Conservation (phyloP, 768 basidiomycete species). For the Termitomyces sp. region DNA sequence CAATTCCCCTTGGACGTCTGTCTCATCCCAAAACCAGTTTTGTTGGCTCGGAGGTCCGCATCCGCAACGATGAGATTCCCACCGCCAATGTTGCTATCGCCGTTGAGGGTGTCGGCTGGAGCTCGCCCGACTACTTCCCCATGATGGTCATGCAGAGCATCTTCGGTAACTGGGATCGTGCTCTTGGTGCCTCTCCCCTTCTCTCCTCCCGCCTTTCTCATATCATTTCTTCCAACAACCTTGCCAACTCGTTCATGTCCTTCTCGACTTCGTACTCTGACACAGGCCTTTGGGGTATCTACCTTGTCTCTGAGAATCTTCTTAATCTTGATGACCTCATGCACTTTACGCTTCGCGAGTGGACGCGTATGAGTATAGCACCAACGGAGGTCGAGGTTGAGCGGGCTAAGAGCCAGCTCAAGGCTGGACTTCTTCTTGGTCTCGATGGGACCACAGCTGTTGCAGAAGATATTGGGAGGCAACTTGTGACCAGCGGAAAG, state of each 20-base stretch:
- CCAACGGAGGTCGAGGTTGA: conserved; percentile 87
- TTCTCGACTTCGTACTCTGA: conserved; percentile 99
- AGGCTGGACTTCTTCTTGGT: conserved; percentile 84
- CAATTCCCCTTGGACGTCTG: conserved; percentile 81
- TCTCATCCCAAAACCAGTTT: conserved; percentile 77
- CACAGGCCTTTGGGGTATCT: conserved; percentile 98
- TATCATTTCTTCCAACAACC: conserved; percentile 87
- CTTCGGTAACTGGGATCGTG: conserved; percentile 99
- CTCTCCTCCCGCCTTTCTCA: conserved; percentile 90
- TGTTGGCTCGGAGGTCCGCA: conserved; percentile 90
- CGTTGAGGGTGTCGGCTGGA: conserved; percentile 97
- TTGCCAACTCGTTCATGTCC: conserved; percentile 99
- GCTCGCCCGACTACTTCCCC: conserved; percentile 97
- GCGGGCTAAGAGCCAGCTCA: conserved; percentile 97
- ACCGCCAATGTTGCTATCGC: conserved; percentile 95
- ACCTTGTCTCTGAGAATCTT: conserved; percentile 92
- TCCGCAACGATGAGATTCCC: conserved; percentile 87
- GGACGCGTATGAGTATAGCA: conserved; percentile 89
- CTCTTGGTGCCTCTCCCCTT: conserved; percentile 83
- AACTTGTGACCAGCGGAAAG: conserved; percentile 89
- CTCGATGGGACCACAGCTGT: conserved; percentile 95
- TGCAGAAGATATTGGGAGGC: conserved; percentile 98
- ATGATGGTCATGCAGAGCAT: conserved; percentile 98
- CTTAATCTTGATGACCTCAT: conserved; percentile 88
- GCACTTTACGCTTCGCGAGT: conserved; percentile 94